A percentile compares a stretch with the other conserved stretches of the same genome.
These are phyloP conservation scores for Saccharomycopsis malanga DNA, from an alignment of 805 yeast species.

Conservation along the genomic window DNA sequence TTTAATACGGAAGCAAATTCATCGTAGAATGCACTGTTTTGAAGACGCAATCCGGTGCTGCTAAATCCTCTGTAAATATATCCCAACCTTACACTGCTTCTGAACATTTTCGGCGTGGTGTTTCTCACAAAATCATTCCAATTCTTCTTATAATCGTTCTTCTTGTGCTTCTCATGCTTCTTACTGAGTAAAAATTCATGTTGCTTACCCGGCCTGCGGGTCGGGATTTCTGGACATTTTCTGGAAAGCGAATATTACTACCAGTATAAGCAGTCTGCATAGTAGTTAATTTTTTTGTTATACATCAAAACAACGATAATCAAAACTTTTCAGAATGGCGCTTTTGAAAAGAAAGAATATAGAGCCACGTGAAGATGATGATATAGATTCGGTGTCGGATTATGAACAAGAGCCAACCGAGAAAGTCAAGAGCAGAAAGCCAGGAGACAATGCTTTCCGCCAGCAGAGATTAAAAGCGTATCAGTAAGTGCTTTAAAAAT, in stretches of 20 bases:
- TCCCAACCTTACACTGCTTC: background rate
- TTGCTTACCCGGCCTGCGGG: too few species aligned
- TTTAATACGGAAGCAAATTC: conserved; percentile 16
- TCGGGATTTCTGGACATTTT: too few species aligned
- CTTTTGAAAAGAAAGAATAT: conserved; percentile 9
- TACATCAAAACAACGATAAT: too few species aligned
- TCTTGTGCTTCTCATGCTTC: too few species aligned
- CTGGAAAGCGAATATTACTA: too few species aligned
- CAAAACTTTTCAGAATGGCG: too few species aligned
- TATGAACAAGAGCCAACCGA: conserved; percentile 10
- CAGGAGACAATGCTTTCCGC: conserved; percentile 56
- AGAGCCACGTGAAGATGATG: conserved; percentile 1
- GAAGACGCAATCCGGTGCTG: background rate
- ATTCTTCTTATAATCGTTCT: too few species aligned
- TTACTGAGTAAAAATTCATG: too few species aligned
- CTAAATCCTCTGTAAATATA: background rate
- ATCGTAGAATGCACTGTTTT: conserved; percentile 9
- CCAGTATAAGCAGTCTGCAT: too few species aligned
- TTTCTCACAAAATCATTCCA: too few species aligned
- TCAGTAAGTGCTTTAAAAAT: conserved; percentile 30
- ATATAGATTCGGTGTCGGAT: conserved; percentile 16
- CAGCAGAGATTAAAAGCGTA: conserved; percentile 60
- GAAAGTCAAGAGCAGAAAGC: conserved; percentile 18
- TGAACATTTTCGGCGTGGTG: background rate
- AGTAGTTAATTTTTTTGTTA: too few species aligned